Evolutionary conservation across 2,329 filamentous ascomycete species (phyloP).

Genomic region (Trichoderma gracile): DNA sequence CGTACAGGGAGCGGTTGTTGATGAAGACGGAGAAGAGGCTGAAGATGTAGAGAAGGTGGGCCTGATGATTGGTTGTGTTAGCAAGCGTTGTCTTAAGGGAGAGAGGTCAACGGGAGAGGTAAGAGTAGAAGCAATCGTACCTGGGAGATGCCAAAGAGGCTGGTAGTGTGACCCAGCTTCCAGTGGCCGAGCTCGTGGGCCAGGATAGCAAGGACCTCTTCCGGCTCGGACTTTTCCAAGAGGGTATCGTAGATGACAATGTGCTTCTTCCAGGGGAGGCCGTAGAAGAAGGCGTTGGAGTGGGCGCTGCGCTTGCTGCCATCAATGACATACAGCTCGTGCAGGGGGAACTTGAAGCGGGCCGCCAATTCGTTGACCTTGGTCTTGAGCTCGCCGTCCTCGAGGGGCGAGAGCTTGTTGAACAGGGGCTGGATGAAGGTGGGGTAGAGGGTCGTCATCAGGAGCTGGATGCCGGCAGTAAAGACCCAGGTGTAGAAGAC

Average conservation of each 20-base stretch:
- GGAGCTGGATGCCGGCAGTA: conserved; percentile 82
- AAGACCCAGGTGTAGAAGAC: conserved; percentile 99
- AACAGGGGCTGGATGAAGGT: conserved; percentile 92
- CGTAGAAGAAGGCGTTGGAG: conserved; percentile 94
- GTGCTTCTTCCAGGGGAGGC: conserved; percentile 98
- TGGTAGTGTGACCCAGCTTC: conserved; percentile 93
- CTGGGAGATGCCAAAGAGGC: conserved; percentile 83
- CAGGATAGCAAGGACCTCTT: conserved; percentile 92
- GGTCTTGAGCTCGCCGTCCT: conserved; percentile 84
- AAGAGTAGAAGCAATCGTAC: conserved; percentile 43
- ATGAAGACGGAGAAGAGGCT: conserved; percentile 96
- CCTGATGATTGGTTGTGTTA: conserved; percentile 48
- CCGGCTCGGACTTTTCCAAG: conserved; percentile 88
- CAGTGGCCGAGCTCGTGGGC: conserved; percentile 97
- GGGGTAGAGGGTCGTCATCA: conserved; percentile 95
- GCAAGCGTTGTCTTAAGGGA: conserved; percentile 12
- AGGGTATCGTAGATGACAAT: conserved; percentile 99
- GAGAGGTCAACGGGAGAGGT: too few species aligned
- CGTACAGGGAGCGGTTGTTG: conserved; percentile 88
- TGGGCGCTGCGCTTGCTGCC: conserved; percentile 85
- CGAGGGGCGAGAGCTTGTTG: conserved; percentile 94
- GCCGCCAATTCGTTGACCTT: conserved; percentile 81
- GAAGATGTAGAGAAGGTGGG: conserved; percentile 96
- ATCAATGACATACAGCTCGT: conserved; percentile 92
- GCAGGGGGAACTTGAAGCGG: conserved; percentile 85